Conservation (phyloP, 2,329 filamentous ascomycete species). For the Fusarium sulawesiense region DNA sequence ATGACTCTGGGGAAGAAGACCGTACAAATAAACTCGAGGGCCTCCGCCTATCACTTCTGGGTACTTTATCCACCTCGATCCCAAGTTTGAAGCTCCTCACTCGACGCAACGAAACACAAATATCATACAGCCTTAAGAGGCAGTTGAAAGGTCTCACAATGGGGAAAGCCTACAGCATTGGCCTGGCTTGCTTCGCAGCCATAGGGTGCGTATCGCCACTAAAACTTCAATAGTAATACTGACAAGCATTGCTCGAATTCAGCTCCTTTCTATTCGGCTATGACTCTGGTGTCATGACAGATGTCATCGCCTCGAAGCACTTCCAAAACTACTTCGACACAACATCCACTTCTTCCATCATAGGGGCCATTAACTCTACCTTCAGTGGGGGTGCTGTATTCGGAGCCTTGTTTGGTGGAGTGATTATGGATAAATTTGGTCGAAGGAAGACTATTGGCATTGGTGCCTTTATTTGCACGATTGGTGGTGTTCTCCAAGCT, state of each 20-base stretch:
- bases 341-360: constrained; percentile 52
- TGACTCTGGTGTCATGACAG: constrained; percentile 50
- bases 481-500: constrained; percentile 67
- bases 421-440: constrained; percentile 67
- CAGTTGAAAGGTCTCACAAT: constrained; percentile 41
- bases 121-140: background rate
- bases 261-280: constrained; percentile 60
- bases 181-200: constrained; percentile 55
- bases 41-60: background rate
- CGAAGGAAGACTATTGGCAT: constrained; percentile 65
- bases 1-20: constrained; percentile 2
- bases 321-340: constrained; percentile 67
- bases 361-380: constrained; percentile 70
- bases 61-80: background rate
- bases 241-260: background rate
- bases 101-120: background rate
- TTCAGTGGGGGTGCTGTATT: constrained; percentile 54
- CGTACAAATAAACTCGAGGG: constrained; percentile 36
- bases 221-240: background rate
- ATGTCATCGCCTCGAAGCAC: constrained; percentile 65
- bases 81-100: background rate
- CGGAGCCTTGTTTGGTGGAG: constrained; percentile 41
- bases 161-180: constrained; percentile 55
- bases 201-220: constrained; percentile 49
- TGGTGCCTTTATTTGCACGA: constrained; percentile 60